Evolutionary conservation across 1,284 basidiomycete species (phyloP).

Genomic region (Rhodotorula sp.): DNA sequence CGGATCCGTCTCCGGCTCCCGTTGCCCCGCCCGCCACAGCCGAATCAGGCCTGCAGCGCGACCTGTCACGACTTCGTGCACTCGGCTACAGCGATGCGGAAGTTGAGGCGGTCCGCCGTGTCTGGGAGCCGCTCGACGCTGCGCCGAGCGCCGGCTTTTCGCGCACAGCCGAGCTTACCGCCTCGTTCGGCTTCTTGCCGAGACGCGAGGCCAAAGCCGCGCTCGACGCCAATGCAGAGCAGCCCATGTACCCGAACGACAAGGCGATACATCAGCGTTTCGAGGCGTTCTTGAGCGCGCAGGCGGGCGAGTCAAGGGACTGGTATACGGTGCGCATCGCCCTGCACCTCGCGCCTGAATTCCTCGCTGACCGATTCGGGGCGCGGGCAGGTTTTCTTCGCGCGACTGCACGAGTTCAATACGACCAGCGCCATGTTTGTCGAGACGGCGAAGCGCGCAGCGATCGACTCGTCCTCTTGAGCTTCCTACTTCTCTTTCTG

Average conservation of each 20-base stretch:
- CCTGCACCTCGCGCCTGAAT: not conserved
- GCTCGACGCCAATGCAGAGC: not conserved
- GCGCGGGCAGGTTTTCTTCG: not conserved
- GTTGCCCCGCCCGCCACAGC: not conserved
- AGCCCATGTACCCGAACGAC: not conserved
- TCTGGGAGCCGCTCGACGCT: not conserved
- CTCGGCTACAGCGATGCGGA: not conserved
- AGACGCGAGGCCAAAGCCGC: not conserved
- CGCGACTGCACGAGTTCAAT: conserved; percentile 2
- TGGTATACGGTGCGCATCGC: conserved; percentile 9
- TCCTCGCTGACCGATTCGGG: too few relatives aligned
- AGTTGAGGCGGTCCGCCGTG: not conserved
- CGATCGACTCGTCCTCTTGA: not conserved
- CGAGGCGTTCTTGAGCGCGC: conserved; percentile 5
- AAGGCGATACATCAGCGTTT: conserved; percentile 1
- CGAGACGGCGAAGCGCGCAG: not conserved
- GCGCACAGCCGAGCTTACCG: not conserved
- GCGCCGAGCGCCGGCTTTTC: too few relatives aligned
- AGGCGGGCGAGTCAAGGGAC: conserved; percentile 8
- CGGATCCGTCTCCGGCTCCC: too few relatives aligned
- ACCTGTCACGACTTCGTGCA: not conserved
- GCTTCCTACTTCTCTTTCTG: not conserved
- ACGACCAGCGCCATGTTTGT: not conserved
- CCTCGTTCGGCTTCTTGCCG: conserved; percentile 3
- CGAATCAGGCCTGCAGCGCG: too few relatives aligned